A percentile compares a stretch with the other conserved stretches of the same genome.
Evolutionary conservation across 2,329 filamentous ascomycete species (phyloP).

Genomic region (Apiospora malaysiana): DNA sequence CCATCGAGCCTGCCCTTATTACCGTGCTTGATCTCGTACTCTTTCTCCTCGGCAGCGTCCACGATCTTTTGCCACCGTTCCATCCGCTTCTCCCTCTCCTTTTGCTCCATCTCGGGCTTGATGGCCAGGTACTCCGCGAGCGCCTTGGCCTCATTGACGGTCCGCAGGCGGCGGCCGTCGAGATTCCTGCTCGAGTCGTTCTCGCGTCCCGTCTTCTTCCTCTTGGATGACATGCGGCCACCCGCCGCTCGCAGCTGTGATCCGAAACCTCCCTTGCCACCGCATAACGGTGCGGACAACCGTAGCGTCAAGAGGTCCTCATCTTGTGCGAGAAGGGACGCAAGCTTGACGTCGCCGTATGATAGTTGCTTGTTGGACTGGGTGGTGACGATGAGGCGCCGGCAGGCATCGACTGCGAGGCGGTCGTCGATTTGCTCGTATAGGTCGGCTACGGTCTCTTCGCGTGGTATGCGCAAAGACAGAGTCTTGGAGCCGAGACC

Average conservation of each 20-base stretch:
- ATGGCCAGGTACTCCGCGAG: conserved; percentile 93
- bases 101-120: conserved; percentile 96
- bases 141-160: conserved; percentile 93
- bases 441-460: conserved; percentile 71
- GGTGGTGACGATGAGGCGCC: conserved; percentile 79
- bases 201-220: conserved; percentile 80
- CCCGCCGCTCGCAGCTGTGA: conserved; percentile 96
- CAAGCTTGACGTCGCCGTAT: background rate
- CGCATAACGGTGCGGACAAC: conserved; percentile 78
- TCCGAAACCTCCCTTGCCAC: conserved; percentile 97
- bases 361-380: conserved; percentile 74
- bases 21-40: conserved; percentile 82
- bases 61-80: conserved; percentile 90
- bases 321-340: conserved; percentile 44
- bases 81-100: conserved; percentile 85
- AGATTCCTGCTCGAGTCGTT: conserved; percentile 93
- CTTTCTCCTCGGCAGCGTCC: conserved; percentile 79
- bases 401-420: conserved; percentile 56
- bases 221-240: conserved; percentile 97
- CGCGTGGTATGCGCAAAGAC: conserved; percentile 72
- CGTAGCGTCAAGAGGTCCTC: conserved; percentile 83
- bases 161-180: conserved; percentile 86
- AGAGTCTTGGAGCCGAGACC: conserved; percentile 85
- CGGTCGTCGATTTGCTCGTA: conserved; percentile 66
- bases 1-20: conserved; percentile 77